Conservation (phyloP, 2,329 filamentous ascomycete genomes). For the Clonostachys byssicola region DNA sequence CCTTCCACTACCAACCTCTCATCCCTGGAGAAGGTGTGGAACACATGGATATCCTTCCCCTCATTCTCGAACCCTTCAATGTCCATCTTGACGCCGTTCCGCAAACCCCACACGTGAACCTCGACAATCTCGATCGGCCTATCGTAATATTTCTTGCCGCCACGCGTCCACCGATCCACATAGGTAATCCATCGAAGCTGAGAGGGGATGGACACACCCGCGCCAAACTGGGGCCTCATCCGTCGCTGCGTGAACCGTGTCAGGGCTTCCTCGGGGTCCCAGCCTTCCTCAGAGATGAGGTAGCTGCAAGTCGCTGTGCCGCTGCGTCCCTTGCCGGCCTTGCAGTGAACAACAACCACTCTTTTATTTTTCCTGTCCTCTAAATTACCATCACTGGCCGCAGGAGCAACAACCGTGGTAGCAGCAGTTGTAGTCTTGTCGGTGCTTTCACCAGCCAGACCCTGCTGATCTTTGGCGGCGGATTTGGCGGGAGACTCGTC, state of each 20-base stretch:
- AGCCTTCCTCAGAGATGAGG: conserved; percentile 78
- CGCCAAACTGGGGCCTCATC: conserved; percentile 86
- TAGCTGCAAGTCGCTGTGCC: conserved; percentile 87
- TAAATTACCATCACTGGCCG: conserved; percentile 5
- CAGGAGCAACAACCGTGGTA: conserved; percentile 1
- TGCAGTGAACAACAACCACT: conserved; percentile 92
- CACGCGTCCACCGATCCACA: conserved; percentile 77
- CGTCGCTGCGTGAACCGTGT: conserved; percentile 69
- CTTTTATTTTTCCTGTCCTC: conserved; percentile 36
- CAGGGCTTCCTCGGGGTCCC: conserved; percentile 48
- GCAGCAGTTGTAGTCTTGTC: neutral
- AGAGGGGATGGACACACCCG: conserved; percentile 88
- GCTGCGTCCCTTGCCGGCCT: conserved; percentile 91
- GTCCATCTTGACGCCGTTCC: conserved; percentile 82
- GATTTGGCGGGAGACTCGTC: neutral
- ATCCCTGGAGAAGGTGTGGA: conserved; percentile 72
- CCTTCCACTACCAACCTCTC: conserved; percentile 69
- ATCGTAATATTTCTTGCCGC: conserved; percentile 77
- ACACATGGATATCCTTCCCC: conserved; percentile 77
- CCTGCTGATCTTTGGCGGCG: neutral
- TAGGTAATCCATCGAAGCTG: conserved; percentile 86
- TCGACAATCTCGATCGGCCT: conserved; percentile 80
- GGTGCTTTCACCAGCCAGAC: neutral
- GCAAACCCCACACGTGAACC: conserved; percentile 83
- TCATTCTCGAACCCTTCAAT: conserved; percentile 86